Conservation (phyloP, 2,329 filamentous ascomycete species). For the Cadophora sp. region DNA sequence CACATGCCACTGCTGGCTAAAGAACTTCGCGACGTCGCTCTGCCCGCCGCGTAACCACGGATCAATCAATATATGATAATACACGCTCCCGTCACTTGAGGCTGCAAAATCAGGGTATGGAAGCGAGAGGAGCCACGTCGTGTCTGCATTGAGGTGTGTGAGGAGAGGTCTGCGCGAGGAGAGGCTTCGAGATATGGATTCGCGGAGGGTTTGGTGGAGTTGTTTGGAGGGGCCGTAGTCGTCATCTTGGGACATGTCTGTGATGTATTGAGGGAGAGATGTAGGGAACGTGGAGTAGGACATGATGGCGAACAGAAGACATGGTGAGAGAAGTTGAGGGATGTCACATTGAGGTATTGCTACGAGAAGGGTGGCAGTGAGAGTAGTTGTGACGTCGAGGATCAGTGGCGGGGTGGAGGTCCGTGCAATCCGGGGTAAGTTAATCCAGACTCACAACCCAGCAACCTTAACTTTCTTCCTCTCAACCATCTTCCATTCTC, state of each 20-base stretch:
- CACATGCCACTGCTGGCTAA: slow-evolving; percentile 69
- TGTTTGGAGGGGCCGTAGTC: slow-evolving; percentile 25
- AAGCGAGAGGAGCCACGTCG: slow-evolving; percentile 70
- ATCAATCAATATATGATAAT: slow-evolving; percentile 70
- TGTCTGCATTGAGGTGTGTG: slow-evolving; percentile 71
- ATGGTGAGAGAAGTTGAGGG: slow-evolving; percentile 5
- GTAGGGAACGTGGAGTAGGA: background rate
- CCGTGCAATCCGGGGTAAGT: slow-evolving; percentile 14
- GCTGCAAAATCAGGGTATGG: slow-evolving; percentile 53
- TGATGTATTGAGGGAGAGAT: background rate
- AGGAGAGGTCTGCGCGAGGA: slow-evolving; percentile 56
- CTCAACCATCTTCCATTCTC: background rate
- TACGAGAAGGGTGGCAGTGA: background rate
- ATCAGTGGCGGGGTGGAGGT: background rate
- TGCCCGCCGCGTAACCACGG: slow-evolving; percentile 70
- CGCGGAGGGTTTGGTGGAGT: slow-evolving; percentile 26
- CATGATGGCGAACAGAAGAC: background rate
- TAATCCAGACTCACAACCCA: too few species aligned
- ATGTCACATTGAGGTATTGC: slow-evolving; percentile 4
- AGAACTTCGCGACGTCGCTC: slow-evolving; percentile 68
- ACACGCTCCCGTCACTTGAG: slow-evolving; percentile 42
- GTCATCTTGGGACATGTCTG: slow-evolving; percentile 10
- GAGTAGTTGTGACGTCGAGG: slow-evolving; percentile 6
- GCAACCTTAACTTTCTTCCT: background rate
- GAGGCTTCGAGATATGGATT: slow-evolving; percentile 29